Evolutionary conservation across 225 moss, liverwort and hornwort genomes (phyloP).

Genomic region (Physcomitrellopsis africana): DNA sequence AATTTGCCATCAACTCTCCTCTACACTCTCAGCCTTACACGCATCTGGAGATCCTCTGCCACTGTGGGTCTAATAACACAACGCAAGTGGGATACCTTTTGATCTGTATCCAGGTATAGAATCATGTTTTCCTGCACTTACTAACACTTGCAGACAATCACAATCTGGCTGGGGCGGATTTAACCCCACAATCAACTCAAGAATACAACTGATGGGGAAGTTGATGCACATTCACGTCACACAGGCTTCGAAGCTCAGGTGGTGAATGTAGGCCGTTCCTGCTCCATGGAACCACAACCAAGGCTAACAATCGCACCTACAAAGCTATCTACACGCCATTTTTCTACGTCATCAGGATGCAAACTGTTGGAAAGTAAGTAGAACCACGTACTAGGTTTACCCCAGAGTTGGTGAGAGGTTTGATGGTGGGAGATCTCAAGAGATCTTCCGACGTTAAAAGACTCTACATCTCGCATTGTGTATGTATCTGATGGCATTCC

Average conservation of each 20-base stretch:
- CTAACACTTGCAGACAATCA: neutral
- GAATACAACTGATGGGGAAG: slow-evolving; percentile 27
- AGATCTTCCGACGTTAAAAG: slow-evolving; percentile 14
- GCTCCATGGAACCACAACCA: slow-evolving; percentile 7
- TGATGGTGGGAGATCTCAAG: slow-evolving; percentile 36
- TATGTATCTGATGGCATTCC: slow-evolving; percentile 36
- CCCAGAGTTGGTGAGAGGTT: slow-evolving; percentile 34
- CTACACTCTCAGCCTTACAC: neutral
- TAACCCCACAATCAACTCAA: slow-evolving; percentile 35
- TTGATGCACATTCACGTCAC: slow-evolving; percentile 33
- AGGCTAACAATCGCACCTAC: neutral
- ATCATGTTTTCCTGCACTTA: neutral
- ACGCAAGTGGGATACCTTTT: neutral
- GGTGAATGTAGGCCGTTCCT: neutral
- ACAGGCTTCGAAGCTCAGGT: slow-evolving; percentile 3
- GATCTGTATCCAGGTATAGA: neutral
- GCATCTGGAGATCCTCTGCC: neutral
- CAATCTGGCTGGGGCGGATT: slow-evolving; percentile 16
- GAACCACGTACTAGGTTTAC: neutral
- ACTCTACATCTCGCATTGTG: too few species aligned
- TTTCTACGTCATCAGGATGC: neutral
- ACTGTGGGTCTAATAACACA: too few species aligned
- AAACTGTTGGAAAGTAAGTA: neutral
- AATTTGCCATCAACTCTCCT: neutral
- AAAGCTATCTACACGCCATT: slow-evolving; percentile 9